Conservation (phyloP, 345 rosid genomes). For the Eucalyptus sp. region DNA sequence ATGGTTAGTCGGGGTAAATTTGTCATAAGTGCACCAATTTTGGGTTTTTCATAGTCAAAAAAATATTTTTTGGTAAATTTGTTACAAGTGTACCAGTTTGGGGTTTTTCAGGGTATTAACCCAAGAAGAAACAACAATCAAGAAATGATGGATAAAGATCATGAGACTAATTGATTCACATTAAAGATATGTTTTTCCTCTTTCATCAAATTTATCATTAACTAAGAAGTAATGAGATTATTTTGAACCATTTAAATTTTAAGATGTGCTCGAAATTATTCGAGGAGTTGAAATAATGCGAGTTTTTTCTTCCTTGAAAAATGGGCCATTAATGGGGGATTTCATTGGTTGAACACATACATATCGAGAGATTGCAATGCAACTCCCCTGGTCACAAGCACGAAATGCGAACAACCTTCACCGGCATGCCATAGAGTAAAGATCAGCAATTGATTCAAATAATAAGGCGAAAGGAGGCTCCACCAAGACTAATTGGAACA, state of each 20-base stretch:
- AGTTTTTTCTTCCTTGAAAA: background rate
- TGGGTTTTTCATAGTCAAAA: too few relatives aligned
- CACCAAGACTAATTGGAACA: background rate
- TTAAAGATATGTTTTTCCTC: background rate
- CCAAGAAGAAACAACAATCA: background rate
- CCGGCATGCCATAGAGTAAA: background rate
- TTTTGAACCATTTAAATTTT: background rate
- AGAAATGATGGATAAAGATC: background rate
- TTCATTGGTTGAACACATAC: background rate
- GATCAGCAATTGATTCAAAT: background rate
- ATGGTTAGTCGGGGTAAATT: too few relatives aligned
- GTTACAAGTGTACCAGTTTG: too few relatives aligned
- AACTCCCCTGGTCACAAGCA: background rate
- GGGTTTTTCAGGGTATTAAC: too few relatives aligned
- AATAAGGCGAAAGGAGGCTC: background rate
- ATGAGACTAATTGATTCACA: background rate
- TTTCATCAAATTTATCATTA: background rate
- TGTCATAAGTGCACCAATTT: too few relatives aligned
- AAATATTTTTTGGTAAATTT: too few relatives aligned
- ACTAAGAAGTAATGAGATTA: background rate
- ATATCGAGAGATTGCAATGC: background rate
- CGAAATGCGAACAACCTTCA: background rate
- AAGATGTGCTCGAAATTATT: background rate
- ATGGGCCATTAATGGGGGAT: background rate
- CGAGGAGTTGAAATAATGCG: background rate